Percentiles rank a stretch among this genome's conserved stretches.
These are phyloP conservation scores for Metschnikowia matae DNA, from an alignment of 805 yeast species.

Conservation along the genomic window DNA sequence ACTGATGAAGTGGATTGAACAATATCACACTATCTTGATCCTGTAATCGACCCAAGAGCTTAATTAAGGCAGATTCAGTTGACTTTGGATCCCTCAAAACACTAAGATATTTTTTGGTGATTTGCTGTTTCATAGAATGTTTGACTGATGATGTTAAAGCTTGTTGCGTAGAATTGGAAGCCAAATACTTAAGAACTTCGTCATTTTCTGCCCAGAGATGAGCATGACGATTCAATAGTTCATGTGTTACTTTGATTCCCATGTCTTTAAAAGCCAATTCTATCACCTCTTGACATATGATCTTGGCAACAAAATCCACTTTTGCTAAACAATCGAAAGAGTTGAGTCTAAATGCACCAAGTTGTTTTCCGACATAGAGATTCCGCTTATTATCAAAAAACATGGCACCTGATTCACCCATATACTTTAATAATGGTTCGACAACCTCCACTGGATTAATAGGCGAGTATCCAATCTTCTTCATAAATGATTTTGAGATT, in stretches of 20 bases:
- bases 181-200: slow-evolving; percentile 31
- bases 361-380: slow-evolving; percentile 42
- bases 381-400: slow-evolving; percentile 36
- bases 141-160: slow-evolving; percentile 38
- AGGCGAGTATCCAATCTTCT: slow-evolving; percentile 32
- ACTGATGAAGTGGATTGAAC: slow-evolving; percentile 54
- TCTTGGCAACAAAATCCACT: slow-evolving; percentile 45
- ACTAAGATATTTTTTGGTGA: slow-evolving; percentile 34
- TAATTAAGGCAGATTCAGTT: slow-evolving; percentile 42
- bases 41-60: slow-evolving; percentile 45
- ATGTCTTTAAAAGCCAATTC: slow-evolving; percentile 44
- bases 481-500: slow-evolving; percentile 28
- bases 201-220: slow-evolving; percentile 49
- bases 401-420: slow-evolving; percentile 45
- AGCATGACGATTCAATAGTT: slow-evolving; percentile 37
- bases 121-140: slow-evolving; percentile 29
- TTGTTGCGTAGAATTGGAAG: slow-evolving; percentile 38
- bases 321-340: slow-evolving; percentile 48
- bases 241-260: slow-evolving; percentile 30
- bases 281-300: slow-evolving; percentile 46
- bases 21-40: slow-evolving; percentile 43
- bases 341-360: slow-evolving; percentile 48
- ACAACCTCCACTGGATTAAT: slow-evolving; percentile 32
- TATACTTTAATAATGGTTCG: slow-evolving; percentile 25
- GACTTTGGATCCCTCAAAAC: slow-evolving; percentile 41